A percentile compares a stretch with the other conserved stretches of the same genome.
Conservation (phyloP, 2,329 filamentous ascomycete genomes). For the Cyphellophora europaea region DNA sequence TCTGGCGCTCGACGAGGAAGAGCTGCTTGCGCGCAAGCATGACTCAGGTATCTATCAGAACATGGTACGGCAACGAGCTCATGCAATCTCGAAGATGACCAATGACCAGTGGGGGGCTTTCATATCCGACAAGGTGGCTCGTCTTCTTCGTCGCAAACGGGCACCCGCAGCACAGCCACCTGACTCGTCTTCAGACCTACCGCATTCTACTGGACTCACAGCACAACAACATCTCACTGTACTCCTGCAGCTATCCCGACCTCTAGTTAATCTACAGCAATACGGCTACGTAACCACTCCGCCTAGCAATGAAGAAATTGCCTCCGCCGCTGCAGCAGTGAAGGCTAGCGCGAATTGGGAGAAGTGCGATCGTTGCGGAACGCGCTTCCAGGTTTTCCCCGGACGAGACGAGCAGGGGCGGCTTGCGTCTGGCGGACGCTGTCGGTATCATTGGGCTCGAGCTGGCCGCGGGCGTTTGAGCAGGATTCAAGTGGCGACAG, state of each 20-base stretch:
- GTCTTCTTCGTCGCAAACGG: conserved; percentile 50
- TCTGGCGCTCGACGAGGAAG: conserved; percentile 53
- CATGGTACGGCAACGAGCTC: conserved; percentile 16
- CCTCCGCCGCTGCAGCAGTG: conserved; percentile 55
- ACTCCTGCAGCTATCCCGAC: conserved; percentile 53
- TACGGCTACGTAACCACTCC: conserved; percentile 66
- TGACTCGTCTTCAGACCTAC: conserved; percentile 4
- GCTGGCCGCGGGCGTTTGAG: conserved; percentile 49
- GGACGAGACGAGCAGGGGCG: conserved; percentile 70
- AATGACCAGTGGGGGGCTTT: conserved; percentile 26
- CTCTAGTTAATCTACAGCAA: conserved; percentile 52
- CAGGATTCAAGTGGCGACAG: conserved; percentile 45
- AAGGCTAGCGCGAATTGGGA: conserved; percentile 68
- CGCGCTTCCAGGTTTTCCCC: conserved; percentile 85
- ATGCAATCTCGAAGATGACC: background rate
- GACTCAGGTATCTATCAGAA: conserved; percentile 68
- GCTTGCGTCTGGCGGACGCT: conserved; percentile 66
- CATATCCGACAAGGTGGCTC: conserved; percentile 67
- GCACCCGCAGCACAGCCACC: conserved; percentile 5
- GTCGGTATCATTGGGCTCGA: conserved; percentile 73
- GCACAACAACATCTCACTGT: conserved; percentile 58
- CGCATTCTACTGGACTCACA: conserved; percentile 39
- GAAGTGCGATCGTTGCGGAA: conserved; percentile 75
- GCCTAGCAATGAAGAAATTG: conserved; percentile 58
- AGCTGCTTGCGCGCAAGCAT: conserved; percentile 42